Evolutionary conservation across 352 stramenopile genomes (phyloP).

Genomic region (Globisporangium cylindrosporum): DNA sequence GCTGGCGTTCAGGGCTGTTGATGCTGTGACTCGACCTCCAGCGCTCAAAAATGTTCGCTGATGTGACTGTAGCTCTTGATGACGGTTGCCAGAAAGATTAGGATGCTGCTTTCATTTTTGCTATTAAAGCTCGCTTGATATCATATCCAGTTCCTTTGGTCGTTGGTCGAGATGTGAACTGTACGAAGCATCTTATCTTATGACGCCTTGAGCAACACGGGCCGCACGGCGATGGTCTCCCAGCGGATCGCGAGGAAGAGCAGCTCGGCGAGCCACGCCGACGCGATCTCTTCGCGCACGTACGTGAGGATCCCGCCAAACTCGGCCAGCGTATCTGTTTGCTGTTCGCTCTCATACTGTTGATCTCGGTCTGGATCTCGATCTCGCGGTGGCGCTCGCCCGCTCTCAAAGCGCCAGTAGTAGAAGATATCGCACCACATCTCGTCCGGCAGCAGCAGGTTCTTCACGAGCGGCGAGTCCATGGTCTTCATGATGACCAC

Average conservation of each 20-base stretch:
- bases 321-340: conserved; percentile 17
- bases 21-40: no score
- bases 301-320: conserved; percentile 58
- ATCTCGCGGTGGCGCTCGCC: neutral
- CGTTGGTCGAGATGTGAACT: no score
- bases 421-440: conserved; percentile 69
- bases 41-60: no score
- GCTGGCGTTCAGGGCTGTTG: no score
- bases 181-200: no score
- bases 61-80: no score
- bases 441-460: conserved; percentile 37
- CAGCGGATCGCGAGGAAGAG: conserved; percentile 60
- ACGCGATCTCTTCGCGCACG: conserved; percentile 42
- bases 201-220: conserved; percentile 36
- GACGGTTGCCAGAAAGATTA: no score
- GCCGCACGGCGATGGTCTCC: conserved; percentile 44
- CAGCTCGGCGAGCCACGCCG: conserved; percentile 49
- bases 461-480: conserved; percentile 44
- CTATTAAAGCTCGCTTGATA: no score
- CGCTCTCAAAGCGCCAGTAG: conserved; percentile 45
- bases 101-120: no score
- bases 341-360: conserved; percentile 5
- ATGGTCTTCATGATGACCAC: conserved; percentile 62
- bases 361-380: neutral
- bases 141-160: no score